phyloP scores from a whole-genome alignment of 176 grass and related monocot genomes.

The Bonia amplexicaulis region DNA sequence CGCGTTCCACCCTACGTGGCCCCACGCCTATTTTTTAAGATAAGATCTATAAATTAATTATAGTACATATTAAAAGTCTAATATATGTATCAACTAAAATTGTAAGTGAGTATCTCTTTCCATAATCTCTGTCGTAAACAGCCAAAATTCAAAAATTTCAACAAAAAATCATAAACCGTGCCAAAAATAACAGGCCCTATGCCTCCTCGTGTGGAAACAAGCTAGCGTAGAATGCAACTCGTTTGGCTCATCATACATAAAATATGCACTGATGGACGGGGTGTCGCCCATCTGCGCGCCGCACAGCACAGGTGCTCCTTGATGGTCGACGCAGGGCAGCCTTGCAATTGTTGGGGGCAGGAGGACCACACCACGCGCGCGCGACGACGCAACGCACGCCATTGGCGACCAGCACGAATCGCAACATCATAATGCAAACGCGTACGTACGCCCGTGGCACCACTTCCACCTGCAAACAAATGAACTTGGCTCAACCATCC shows the following conservation, averaged over 20 bases:
- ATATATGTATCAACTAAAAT: too few relatives aligned
- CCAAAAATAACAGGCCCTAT: too few relatives aligned
- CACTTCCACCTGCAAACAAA: neutral
- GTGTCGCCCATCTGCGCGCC: neutral
- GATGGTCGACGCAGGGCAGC: constrained; percentile 5
- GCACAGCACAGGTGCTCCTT: neutral
- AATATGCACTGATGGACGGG: neutral
- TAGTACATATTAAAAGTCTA: too few relatives aligned
- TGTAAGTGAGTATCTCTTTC: too few relatives aligned
- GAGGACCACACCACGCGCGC: constrained; percentile 12
- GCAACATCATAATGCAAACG: too few relatives aligned
- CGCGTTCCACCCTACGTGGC: too few relatives aligned
- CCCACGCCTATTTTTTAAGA: too few relatives aligned
- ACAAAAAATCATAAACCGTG: too few relatives aligned
- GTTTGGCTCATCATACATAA: neutral
- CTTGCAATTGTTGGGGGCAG: neutral
- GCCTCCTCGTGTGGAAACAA: neutral
- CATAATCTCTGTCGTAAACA: too few relatives aligned
- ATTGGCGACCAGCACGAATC: neutral
- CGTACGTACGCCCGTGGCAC: too few relatives aligned
- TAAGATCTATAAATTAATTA: too few relatives aligned
- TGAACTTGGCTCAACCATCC: neutral
- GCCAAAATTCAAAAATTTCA: too few relatives aligned
- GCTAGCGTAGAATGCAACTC: neutral
- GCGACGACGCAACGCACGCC: neutral